Evolutionary conservation across 257 asterid species (phyloP).

Genomic region (Solanum lycopersicoides): DNA sequence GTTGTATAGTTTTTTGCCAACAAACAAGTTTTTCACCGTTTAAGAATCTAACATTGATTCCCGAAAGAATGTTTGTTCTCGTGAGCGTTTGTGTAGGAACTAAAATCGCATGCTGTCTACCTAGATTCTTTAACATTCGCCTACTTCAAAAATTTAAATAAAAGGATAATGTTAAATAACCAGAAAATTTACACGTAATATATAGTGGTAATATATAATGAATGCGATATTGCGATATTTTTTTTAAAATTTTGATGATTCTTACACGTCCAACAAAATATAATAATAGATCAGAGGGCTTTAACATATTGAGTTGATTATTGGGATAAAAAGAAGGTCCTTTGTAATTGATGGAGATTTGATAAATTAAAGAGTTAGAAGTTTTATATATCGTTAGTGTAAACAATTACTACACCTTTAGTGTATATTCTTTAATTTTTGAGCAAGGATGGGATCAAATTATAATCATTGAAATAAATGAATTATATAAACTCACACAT

Average conservation of each 20-base stretch:
- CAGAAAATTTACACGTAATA: too few relatives aligned
- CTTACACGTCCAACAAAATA: not conserved
- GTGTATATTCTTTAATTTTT: too few relatives aligned
- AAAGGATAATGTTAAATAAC: rapidly evolving
- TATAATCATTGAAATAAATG: not conserved
- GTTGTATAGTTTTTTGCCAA: not conserved
- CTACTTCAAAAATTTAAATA: not conserved
- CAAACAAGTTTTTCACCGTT: not conserved
- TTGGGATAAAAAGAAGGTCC: not conserved
- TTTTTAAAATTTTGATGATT: not conserved
- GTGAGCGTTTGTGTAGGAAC: not conserved
- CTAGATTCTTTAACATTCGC: not conserved
- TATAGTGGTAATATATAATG: too few relatives aligned
- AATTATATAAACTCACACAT: not conserved
- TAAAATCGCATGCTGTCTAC: not conserved
- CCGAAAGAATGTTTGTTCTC: not conserved
- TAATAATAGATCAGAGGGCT: too few relatives aligned
- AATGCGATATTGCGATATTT: not conserved
- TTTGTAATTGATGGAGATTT: not conserved
- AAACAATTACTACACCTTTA: not conserved
- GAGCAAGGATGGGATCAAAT: not conserved
- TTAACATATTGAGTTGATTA: not conserved
- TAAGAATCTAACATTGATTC: not conserved
- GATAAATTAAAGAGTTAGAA: too few relatives aligned
- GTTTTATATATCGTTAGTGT: not conserved